These are phyloP conservation scores for Conoideocrella luteorostrata DNA, from an alignment of 2,329 filamentous ascomycete genomes.

Conservation along the genomic window DNA sequence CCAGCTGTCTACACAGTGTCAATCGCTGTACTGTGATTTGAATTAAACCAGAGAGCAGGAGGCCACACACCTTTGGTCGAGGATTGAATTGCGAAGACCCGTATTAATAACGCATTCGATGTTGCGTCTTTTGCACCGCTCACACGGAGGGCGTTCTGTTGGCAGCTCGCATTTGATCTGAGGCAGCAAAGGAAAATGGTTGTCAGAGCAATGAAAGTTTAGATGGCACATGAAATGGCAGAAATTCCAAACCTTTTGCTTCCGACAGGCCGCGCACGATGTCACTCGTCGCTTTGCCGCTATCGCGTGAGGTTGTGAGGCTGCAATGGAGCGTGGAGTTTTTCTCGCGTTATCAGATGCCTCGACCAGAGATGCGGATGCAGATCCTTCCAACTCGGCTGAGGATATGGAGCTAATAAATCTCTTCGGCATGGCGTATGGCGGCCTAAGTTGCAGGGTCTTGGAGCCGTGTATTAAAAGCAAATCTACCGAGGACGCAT, in stretches of 20 bases:
- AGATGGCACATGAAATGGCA: too few relatives aligned
- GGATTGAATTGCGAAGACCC: constrained; percentile 6
- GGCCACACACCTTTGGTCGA: constrained; percentile 9
- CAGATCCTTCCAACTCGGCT: too few relatives aligned
- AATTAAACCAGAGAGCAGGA: too few relatives aligned
- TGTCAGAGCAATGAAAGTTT: too few relatives aligned
- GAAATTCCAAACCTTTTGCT: constrained; percentile 6
- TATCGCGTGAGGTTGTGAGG: neutral
- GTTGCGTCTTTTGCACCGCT: constrained; percentile 6
- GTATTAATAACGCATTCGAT: constrained; percentile 9
- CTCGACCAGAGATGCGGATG: too few relatives aligned
- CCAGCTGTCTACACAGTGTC: constrained; percentile 4
- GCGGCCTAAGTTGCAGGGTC: neutral
- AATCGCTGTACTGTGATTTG: too few relatives aligned
- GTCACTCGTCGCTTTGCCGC: constrained; percentile 1
- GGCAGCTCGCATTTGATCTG: constrained; percentile 10
- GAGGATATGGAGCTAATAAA: too few relatives aligned
- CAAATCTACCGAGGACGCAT: too few relatives aligned
- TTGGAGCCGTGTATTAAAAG: too few relatives aligned
- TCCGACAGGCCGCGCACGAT: constrained; percentile 6
- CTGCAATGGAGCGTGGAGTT: too few relatives aligned
- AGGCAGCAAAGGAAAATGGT: too few relatives aligned
- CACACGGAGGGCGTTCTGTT: constrained; percentile 6
- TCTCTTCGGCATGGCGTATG: neutral
- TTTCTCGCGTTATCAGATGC: too few relatives aligned